These are phyloP conservation scores for Dicorynia guianensis DNA, from an alignment of 306 rosid genomes.

Conservation along the genomic window DNA sequence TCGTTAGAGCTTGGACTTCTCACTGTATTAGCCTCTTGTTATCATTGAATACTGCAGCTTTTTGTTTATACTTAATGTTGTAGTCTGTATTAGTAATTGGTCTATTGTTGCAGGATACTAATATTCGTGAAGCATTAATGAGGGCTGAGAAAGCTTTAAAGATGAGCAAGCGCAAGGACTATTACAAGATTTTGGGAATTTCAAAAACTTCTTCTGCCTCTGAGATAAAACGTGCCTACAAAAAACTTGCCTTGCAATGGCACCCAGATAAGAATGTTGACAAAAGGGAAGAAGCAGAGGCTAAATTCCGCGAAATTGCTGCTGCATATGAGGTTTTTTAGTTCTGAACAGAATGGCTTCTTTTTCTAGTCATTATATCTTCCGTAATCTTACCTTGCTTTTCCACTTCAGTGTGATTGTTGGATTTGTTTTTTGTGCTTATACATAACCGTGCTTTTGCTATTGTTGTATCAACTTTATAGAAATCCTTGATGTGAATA, in stretches of 20 bases:
- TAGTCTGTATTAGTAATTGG: constrained; percentile 20
- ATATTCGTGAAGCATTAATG: constrained; percentile 81
- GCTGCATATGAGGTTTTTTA: constrained; percentile 89
- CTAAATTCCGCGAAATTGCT: constrained; percentile 86
- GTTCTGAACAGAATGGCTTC: neutral
- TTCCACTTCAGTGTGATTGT: constrained; percentile 9
- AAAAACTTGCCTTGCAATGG: constrained; percentile 99
- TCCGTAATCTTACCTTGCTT: constrained; percentile 1
- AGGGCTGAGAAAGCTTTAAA: constrained; percentile 95
- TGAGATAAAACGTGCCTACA: constrained; percentile 95
- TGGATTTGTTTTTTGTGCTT: constrained; percentile 10
- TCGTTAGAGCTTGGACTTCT: neutral
- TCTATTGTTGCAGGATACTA: constrained; percentile 75
- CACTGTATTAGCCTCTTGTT: constrained; percentile 9
- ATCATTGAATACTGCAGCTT: neutral
- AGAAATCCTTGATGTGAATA: constrained; percentile 13
- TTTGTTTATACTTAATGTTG: neutral
- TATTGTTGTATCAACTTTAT: neutral
- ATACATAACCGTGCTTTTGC: neutral
- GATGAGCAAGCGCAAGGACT: constrained; percentile 98
- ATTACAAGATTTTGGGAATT: constrained; percentile 91
- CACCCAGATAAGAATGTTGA: constrained; percentile 98
- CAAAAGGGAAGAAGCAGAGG: constrained; percentile 95
- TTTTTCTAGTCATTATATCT: neutral
- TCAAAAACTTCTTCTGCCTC: constrained; percentile 77